These are phyloP conservation scores for Pyracantha coccinea DNA, from an alignment of 331 rosid genomes.

Conservation along the genomic window DNA sequence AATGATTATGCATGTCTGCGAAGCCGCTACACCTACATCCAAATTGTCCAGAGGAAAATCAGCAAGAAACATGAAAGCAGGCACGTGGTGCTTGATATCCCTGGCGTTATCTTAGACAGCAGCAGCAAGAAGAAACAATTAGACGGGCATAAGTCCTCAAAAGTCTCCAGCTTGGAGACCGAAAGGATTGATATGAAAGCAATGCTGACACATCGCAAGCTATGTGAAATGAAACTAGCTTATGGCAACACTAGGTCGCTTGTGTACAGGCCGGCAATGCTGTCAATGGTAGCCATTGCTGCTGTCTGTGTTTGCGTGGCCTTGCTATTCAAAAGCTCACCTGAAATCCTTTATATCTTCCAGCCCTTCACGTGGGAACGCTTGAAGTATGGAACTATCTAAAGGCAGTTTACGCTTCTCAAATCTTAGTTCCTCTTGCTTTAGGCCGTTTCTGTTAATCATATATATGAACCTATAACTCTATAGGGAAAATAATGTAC, in stretches of 20 bases:
- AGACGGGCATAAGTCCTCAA: constrained; percentile 24
- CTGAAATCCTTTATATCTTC: constrained; percentile 62
- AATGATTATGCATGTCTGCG: constrained; percentile 58
- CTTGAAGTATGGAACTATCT: constrained; percentile 66
- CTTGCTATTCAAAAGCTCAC: constrained; percentile 87
- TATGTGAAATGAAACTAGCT: constrained; percentile 42
- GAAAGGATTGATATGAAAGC: constrained; percentile 26
- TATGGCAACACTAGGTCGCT: constrained; percentile 39
- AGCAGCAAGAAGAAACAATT: constrained; percentile 34
- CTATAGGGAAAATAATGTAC: neutral
- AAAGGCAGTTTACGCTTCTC: neutral
- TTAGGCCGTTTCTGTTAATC: neutral
- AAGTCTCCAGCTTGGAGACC: constrained; percentile 47
- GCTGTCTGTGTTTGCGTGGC: constrained; percentile 96
- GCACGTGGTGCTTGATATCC: constrained; percentile 70
- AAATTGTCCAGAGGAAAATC: constrained; percentile 54
- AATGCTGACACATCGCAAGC: constrained; percentile 26
- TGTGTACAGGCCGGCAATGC: constrained; percentile 81
- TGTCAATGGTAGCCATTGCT: constrained; percentile 88
- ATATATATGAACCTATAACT: neutral
- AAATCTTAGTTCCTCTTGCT: neutral
- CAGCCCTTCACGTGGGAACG: constrained; percentile 88
- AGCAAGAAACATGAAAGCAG: constrained; percentile 29
- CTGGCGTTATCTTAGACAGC: constrained; percentile 33
- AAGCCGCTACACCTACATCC: constrained; percentile 55